A percentile compares a stretch with the other conserved stretches of the same genome.
Evolutionary conservation across 163 green algal species (phyloP).

Genomic region (Chlorella variabilis): DNA sequence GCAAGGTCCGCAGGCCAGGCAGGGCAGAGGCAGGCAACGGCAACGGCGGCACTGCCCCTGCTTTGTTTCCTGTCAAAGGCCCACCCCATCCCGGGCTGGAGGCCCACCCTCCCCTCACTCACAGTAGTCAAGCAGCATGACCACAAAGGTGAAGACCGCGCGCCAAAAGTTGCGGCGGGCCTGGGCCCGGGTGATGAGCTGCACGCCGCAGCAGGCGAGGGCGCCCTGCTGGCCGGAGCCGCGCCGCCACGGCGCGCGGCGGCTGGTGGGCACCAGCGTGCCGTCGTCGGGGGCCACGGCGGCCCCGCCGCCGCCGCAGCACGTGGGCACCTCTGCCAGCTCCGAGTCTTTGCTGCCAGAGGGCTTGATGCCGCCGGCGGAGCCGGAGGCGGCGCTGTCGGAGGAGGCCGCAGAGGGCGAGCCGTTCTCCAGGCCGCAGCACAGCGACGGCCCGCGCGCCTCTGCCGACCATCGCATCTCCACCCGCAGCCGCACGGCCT

Average conservation of each 20-base stretch:
- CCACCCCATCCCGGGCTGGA: too few species aligned
- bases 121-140: conserved; percentile 70
- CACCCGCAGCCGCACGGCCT: conserved; percentile 40
- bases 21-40: too few species aligned
- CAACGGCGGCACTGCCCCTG: too few species aligned
- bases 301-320: not conserved
- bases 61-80: too few species aligned
- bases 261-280: conserved; percentile 1
- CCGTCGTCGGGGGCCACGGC: not conserved
- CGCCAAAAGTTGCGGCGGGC: conserved; percentile 41
- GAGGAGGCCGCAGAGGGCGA: not conserved
- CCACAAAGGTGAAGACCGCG: conserved; percentile 44
- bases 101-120: too few species aligned
- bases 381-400: not conserved
- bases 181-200: not conserved
- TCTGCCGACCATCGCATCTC: conserved; percentile 39
- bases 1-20: too few species aligned
- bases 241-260: not conserved
- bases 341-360: not conserved
- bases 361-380: not conserved
- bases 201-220: not conserved
- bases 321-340: not conserved
- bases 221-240: not conserved
- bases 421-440: not conserved
- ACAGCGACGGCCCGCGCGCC: not conserved